Percentiles rank a stretch among this genome's conserved stretches.
Evolutionary conservation across 495 filamentous ascomycete species (phyloP).

Genomic region (Penicillium bovifimosum): DNA sequence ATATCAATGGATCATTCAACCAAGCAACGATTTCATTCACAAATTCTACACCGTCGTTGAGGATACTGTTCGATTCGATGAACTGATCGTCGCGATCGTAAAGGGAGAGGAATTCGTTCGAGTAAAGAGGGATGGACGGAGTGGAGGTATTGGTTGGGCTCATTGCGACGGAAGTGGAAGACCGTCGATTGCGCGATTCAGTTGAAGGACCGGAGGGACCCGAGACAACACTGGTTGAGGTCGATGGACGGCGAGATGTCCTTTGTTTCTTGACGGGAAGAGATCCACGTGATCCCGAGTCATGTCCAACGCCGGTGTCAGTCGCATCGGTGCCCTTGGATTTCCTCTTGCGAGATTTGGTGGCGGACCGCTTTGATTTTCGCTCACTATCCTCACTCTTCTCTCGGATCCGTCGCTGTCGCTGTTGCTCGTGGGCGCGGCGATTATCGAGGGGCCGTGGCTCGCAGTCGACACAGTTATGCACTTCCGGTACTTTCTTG

Average conservation of each 20-base stretch:
- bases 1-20: conserved; percentile 57
- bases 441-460: conserved; percentile 66
- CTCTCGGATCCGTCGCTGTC: conserved; percentile 56
- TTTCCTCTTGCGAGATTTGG: conserved; percentile 76
- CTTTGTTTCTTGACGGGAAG: conserved; percentile 69
- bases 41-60: conserved; percentile 63
- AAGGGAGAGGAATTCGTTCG: conserved; percentile 63
- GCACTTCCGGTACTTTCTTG: conserved; percentile 68
- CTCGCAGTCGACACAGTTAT: conserved; percentile 82
- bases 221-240: conserved; percentile 59
- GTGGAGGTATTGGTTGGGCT: conserved; percentile 50
- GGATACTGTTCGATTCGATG: conserved; percentile 48
- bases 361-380: conserved; percentile 60
- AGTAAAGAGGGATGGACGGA: conserved; percentile 52
- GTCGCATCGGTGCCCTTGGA: conserved; percentile 44
- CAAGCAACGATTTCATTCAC: conserved; percentile 64
- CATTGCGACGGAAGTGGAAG: conserved; percentile 38
- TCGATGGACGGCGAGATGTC: conserved; percentile 63
- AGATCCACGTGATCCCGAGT: conserved; percentile 51
- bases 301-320: conserved; percentile 35
- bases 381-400: conserved; percentile 54
- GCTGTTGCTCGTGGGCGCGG: conserved; percentile 64
- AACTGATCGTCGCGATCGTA: conserved; percentile 55
- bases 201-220: conserved; percentile 29
- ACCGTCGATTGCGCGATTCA: conserved; percentile 50